Evolutionary conservation across 208 protist species (phyloP).

Genomic region (Spongospora subterranea): DNA sequence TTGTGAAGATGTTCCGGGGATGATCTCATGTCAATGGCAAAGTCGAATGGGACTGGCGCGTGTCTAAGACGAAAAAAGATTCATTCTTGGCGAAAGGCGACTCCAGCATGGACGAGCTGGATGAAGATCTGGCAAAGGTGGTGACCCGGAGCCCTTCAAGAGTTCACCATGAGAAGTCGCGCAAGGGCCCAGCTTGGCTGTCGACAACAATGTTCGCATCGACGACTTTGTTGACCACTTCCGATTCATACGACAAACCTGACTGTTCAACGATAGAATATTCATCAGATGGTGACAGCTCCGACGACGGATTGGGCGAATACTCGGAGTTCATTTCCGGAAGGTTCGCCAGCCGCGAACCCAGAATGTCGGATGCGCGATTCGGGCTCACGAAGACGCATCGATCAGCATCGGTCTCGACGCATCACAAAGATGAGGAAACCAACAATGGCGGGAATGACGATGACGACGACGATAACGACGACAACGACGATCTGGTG

Average conservation of each 20-base stretch:
- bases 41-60: no score
- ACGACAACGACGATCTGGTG: background rate
- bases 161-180: no score
- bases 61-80: no score
- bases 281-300: background rate
- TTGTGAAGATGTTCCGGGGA: no score
- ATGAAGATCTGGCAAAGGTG: no score
- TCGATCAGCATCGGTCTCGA: background rate
- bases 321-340: background rate
- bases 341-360: background rate
- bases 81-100: no score
- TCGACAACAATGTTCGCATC: conserved; percentile 11
- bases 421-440: background rate
- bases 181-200: background rate
- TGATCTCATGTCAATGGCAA: no score
- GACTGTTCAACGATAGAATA: background rate
- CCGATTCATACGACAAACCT: background rate
- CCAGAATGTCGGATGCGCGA: background rate
- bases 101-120: no score
- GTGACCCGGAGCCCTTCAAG: no score
- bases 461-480: conserved; percentile 2
- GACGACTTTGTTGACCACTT: background rate
- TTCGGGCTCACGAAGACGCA: background rate
- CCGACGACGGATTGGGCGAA: conserved; percentile 14
- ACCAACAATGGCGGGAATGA: background rate